These are phyloP conservation scores for Eruca vesicaria DNA, from an alignment of 441 rosid species.

Conservation along the genomic window DNA sequence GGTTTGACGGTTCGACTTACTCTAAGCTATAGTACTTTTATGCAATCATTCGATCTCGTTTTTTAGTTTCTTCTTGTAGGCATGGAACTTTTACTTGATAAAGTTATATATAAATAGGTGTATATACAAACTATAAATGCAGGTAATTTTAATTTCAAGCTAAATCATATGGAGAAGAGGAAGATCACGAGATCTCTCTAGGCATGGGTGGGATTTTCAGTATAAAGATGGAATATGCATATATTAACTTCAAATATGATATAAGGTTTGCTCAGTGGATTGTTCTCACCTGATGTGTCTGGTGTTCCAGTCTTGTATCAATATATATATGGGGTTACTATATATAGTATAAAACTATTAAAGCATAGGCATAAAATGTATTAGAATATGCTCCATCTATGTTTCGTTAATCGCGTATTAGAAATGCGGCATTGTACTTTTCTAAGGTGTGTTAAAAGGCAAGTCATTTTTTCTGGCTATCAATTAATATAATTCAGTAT, in stretches of 20 bases:
- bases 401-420: slow-evolving; percentile 18
- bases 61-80: not conserved
- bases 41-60: not conserved
- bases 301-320: not conserved
- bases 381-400: not conserved
- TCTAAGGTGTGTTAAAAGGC: slow-evolving; percentile 30
- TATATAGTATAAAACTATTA: not conserved
- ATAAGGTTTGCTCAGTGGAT: not conserved
- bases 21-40: slow-evolving; percentile 12
- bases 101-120: not conserved
- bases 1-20: not conserved
- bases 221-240: slow-evolving; percentile 1
- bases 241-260: not conserved
- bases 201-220: slow-evolving; percentile 6
- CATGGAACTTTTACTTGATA: not conserved
- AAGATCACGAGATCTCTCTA: slow-evolving; percentile 2
- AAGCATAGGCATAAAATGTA: not conserved
- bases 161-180: slow-evolving; percentile 10
- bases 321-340: not conserved
- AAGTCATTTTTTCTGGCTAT: slow-evolving; percentile 38
- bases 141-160: slow-evolving; percentile 1
- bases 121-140: not conserved
- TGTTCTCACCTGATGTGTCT: not conserved
- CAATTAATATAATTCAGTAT: not conserved
- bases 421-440: not conserved